These are phyloP conservation scores for Flaveria linearis DNA, from an alignment of 129 eudicot species.

Conservation along the genomic window DNA sequence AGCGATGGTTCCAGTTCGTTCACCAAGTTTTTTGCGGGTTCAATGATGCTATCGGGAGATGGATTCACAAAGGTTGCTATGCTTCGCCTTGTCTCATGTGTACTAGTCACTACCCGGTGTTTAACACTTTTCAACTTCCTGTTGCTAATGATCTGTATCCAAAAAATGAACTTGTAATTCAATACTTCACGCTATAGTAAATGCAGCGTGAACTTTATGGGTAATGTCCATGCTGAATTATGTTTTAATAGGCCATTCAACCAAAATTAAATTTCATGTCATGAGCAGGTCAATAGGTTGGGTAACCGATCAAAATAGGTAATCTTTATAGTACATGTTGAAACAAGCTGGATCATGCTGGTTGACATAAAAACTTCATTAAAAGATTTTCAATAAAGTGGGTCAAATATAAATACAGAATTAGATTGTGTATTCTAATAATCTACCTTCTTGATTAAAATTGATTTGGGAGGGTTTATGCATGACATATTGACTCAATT, in stretches of 20 bases:
- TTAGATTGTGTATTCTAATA: no score
- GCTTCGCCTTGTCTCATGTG: constrained; percentile 34
- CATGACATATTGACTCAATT: not conserved
- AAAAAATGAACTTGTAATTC: not conserved
- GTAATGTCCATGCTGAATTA: not conserved
- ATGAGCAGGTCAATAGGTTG: not conserved
- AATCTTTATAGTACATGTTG: not conserved
- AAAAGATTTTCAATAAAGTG: not conserved
- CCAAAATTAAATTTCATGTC: not conserved
- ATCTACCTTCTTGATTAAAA: not conserved
- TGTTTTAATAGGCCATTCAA: constrained; percentile 1
- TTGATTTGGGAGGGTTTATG: not conserved
- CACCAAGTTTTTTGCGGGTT: constrained; percentile 65
- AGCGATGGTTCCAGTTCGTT: constrained; percentile 56
- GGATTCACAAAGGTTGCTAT: constrained; percentile 65
- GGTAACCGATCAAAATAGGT: not conserved
- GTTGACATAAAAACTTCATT: not conserved
- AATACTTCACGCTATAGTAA: constrained; percentile 5
- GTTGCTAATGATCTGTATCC: constrained; percentile 67
- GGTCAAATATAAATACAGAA: not conserved
- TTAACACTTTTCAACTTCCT: constrained; percentile 57
- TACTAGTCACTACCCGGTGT: constrained; percentile 73
- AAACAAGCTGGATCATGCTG: not conserved
- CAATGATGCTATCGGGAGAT: constrained; percentile 47
- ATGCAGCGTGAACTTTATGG: not conserved